phyloP scores from a whole-genome alignment of 2,329 filamentous ascomycete genomes.

The Epicoccum sorghinum region DNA sequence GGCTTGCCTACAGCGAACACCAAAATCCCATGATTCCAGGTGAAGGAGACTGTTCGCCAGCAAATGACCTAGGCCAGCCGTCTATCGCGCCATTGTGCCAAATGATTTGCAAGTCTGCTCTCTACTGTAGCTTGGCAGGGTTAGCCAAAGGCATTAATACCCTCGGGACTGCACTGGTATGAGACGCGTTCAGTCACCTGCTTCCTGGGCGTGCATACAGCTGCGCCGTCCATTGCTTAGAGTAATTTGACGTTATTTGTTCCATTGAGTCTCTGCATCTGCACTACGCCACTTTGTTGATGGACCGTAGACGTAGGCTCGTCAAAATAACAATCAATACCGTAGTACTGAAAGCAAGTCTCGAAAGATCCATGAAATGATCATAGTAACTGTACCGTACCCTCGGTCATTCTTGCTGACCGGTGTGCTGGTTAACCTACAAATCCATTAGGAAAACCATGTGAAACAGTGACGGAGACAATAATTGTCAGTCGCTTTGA shows the following conservation, averaged over 20 bases:
- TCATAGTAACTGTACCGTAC: not conserved
- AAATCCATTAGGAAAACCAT: not conserved
- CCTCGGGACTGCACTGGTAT: not conserved
- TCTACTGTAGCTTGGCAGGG: not conserved
- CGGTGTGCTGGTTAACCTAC: not conserved
- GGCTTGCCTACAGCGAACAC: too few species aligned
- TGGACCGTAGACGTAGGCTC: not conserved
- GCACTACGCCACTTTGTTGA: not conserved
- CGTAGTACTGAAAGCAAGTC: too few species aligned
- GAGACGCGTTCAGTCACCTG: not conserved
- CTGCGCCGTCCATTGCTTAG: constrained; percentile 1
- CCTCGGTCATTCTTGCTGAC: not conserved
- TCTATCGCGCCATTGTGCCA: too few species aligned
- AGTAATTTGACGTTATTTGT: not conserved
- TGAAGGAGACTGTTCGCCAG: too few species aligned
- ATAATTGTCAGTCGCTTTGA: not conserved
- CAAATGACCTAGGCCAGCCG: too few species aligned
- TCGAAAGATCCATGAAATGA: not conserved
- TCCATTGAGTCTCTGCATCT: not conserved
- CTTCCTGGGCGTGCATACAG: constrained; percentile 7
- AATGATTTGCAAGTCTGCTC: not conserved
- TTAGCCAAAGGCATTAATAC: not conserved
- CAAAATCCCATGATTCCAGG: too few species aligned
- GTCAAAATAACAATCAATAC: too few species aligned
- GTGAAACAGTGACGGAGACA: constrained; percentile 1